phyloP scores from a whole-genome alignment of 306 rosid genomes.

The Styphnolobium japonicum region DNA sequence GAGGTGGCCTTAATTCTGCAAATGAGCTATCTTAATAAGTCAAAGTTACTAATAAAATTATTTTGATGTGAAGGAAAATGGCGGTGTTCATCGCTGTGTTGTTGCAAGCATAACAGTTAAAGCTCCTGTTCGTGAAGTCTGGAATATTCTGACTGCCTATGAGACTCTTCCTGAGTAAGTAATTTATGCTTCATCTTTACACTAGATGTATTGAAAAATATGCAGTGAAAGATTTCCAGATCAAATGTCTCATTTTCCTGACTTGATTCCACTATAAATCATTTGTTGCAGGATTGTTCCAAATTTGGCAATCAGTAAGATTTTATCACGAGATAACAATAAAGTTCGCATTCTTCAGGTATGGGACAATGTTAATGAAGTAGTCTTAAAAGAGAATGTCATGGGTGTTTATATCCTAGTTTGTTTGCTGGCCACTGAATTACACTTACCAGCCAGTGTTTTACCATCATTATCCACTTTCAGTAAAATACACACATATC shows the following conservation, averaged over 20 bases:
- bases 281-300: conserved; percentile 69
- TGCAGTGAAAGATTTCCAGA: not conserved
- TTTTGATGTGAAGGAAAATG: conserved; percentile 73
- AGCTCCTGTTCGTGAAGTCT: conserved; percentile 77
- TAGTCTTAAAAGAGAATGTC: not conserved
- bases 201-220: not conserved
- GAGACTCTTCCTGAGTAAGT: conserved; percentile 87
- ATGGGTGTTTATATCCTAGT: not conserved
- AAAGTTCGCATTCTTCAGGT: conserved; percentile 90
- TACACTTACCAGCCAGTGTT: not conserved
- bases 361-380: conserved; percentile 16
- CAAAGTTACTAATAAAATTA: conserved; percentile 20
- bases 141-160: conserved; percentile 71
- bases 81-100: conserved; percentile 90
- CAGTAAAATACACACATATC: not conserved
- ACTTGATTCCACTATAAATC: conserved; percentile 10
- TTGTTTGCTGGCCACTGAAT: not conserved
- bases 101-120: conserved; percentile 89
- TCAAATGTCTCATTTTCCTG: not conserved
- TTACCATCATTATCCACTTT: not conserved
- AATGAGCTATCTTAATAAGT: not conserved
- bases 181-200: not conserved
- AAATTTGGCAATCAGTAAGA: conserved; percentile 76
- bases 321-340: conserved; percentile 78
- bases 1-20: conserved; percentile 1